Conservation (phyloP, 108 stramenopile genomes). For the Cyclotella atomus region DNA sequence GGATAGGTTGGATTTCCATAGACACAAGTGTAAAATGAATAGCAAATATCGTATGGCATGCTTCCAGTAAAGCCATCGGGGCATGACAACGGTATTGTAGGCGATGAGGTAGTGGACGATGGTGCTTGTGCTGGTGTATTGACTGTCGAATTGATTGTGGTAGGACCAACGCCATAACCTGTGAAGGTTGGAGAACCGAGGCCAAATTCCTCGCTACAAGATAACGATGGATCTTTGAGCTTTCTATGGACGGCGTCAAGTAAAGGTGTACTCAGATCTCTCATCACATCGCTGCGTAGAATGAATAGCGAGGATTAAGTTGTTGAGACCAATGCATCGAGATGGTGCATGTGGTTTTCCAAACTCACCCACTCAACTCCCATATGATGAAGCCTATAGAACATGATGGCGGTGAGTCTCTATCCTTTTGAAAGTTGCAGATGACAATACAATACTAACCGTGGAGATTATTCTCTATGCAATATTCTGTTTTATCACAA, state of each 20-base stretch:
- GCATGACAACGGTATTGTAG: conserved; percentile 1
- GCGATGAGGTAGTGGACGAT: not conserved
- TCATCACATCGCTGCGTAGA: conserved; percentile 25
- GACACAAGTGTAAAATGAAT: conserved; percentile 1
- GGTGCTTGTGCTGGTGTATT: not conserved
- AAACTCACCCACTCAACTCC: conserved; percentile 13
- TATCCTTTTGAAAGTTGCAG: too few species aligned
- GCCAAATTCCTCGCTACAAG: conserved; percentile 18
- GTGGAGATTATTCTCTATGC: conserved; percentile 26
- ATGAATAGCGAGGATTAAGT: not conserved
- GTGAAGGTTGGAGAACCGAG: not conserved
- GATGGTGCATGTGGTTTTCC: not conserved
- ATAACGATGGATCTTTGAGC: conserved; percentile 23
- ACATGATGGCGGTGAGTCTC: not conserved
- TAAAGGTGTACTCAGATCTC: conserved; percentile 24
- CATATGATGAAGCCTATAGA: conserved; percentile 28
- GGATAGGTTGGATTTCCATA: conserved; percentile 14
- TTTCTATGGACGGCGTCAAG: conserved; percentile 33
- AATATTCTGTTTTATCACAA: conserved; percentile 39
- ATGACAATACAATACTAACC: not conserved
- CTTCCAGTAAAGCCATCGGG: not conserved
- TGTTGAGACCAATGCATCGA: not conserved
- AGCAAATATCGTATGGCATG: not conserved
- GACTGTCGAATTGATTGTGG: too few species aligned
- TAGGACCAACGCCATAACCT: not conserved